Evolutionary conservation across 2,329 filamentous ascomycete genomes (phyloP).

Genomic region (Arthrinium phaeospermum): DNA sequence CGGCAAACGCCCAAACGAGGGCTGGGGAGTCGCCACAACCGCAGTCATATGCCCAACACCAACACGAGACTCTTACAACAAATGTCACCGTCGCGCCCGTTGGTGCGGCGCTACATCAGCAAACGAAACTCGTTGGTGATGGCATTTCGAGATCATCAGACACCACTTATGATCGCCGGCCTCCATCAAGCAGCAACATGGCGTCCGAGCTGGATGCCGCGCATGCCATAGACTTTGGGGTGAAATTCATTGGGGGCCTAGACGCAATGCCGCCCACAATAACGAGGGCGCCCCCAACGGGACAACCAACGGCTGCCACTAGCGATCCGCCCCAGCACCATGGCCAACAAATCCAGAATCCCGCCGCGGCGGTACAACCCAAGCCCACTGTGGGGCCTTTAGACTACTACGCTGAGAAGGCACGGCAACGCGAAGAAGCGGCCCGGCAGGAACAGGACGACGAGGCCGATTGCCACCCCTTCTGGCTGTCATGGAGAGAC

Average conservation of each 20-base stretch:
- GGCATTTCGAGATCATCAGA: background rate
- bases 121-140: background rate
- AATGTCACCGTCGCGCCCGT: background rate
- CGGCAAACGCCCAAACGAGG: background rate
- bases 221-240: background rate
- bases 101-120: background rate
- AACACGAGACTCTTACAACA: background rate
- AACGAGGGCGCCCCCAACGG: background rate
- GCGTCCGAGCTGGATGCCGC: background rate
- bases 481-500: background rate
- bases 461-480: background rate
- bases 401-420: background rate
- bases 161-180: background rate
- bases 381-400: background rate
- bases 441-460: background rate
- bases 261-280: background rate
- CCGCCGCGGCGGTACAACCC: background rate
- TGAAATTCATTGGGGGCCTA: background rate
- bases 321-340: background rate
- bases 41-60: background rate
- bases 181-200: background rate
- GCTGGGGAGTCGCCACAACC: background rate
- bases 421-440: background rate
- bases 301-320: background rate
- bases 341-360: background rate